These are phyloP conservation scores for Aspergillus ustus DNA, from an alignment of 2,329 filamentous ascomycete species.

Conservation along the genomic window DNA sequence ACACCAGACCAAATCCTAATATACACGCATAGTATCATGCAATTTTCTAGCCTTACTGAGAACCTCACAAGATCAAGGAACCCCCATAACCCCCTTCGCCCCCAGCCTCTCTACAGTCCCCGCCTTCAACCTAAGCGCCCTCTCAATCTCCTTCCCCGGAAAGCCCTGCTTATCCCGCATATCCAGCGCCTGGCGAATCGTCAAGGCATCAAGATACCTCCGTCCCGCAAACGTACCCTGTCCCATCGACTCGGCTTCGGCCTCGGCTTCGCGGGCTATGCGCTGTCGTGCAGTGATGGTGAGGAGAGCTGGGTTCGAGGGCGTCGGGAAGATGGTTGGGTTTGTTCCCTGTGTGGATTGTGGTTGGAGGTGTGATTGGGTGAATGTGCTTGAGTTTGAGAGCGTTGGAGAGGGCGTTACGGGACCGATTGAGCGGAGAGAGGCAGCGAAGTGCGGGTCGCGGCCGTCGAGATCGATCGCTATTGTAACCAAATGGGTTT, in stretches of 20 bases:
- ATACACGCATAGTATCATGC: not conserved
- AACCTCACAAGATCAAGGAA: slow-evolving; percentile 9
- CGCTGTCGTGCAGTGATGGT: slow-evolving; percentile 57
- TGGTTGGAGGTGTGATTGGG: slow-evolving; percentile 14
- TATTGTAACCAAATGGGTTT: slow-evolving; percentile 26
- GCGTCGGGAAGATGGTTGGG: slow-evolving; percentile 41
- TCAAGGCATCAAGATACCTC: slow-evolving; percentile 54
- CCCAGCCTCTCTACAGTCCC: slow-evolving; percentile 50
- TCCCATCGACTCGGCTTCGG: slow-evolving; percentile 57
- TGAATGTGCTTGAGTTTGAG: slow-evolving; percentile 59
- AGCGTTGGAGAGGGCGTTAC: slow-evolving; percentile 62
- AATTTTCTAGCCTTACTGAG: not conserved
- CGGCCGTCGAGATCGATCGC: slow-evolving; percentile 65
- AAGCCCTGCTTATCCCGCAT: slow-evolving; percentile 52
- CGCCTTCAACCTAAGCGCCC: slow-evolving; percentile 47
- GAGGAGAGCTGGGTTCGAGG: slow-evolving; percentile 59
- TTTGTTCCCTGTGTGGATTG: slow-evolving; percentile 24
- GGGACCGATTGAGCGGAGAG: slow-evolving; percentile 69
- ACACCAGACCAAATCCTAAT: not conserved
- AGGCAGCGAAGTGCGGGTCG: slow-evolving; percentile 74
- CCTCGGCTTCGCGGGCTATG: slow-evolving; percentile 58
- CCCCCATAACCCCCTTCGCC: slow-evolving; percentile 37
- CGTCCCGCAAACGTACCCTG: slow-evolving; percentile 45
- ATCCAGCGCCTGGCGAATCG: slow-evolving; percentile 54
- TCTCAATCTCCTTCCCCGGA: slow-evolving; percentile 47